These are phyloP conservation scores for Udeniomyces megalosporus DNA, from an alignment of 768 basidiomycete species.

Conservation along the genomic window DNA sequence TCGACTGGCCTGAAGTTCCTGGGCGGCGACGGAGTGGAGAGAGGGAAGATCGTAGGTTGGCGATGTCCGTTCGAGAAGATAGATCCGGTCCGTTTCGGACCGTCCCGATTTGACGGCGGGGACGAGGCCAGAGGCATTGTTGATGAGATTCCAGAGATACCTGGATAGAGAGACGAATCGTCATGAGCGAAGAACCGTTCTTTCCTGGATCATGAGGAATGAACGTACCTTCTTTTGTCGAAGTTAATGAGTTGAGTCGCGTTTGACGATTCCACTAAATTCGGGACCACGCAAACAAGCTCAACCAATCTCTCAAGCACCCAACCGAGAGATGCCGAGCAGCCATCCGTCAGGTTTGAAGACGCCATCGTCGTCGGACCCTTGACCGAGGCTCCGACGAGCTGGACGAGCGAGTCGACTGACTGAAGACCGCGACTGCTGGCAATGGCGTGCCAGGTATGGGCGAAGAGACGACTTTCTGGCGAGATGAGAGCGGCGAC, in stretches of 20 bases:
- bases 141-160: constrained; percentile 49
- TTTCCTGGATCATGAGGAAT: too few relatives aligned
- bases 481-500: constrained; percentile 60
- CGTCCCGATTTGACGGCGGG: constrained; percentile 36
- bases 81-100: constrained; percentile 57
- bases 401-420: constrained; percentile 44
- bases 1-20: neutral
- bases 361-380: constrained; percentile 34
- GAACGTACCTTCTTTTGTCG: constrained; percentile 74
- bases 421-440: constrained; percentile 40
- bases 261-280: constrained; percentile 43
- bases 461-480: constrained; percentile 58
- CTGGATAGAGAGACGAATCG: constrained; percentile 30
- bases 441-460: constrained; percentile 65
- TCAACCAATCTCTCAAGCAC: constrained; percentile 65
- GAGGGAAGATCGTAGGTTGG: constrained; percentile 11
- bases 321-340: constrained; percentile 69
- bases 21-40: neutral
- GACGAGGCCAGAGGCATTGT: constrained; percentile 38
- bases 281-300: constrained; percentile 49
- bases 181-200: too few relatives aligned
- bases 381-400: too few relatives aligned
- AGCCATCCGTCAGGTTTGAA: too few relatives aligned
- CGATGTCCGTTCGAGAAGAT: constrained; percentile 54
- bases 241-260: constrained; percentile 53